Percentiles rank a stretch among this genome's conserved stretches.
Evolutionary conservation across 1,284 basidiomycete genomes (phyloP).

Genomic region (Rugosomyces carneus): DNA sequence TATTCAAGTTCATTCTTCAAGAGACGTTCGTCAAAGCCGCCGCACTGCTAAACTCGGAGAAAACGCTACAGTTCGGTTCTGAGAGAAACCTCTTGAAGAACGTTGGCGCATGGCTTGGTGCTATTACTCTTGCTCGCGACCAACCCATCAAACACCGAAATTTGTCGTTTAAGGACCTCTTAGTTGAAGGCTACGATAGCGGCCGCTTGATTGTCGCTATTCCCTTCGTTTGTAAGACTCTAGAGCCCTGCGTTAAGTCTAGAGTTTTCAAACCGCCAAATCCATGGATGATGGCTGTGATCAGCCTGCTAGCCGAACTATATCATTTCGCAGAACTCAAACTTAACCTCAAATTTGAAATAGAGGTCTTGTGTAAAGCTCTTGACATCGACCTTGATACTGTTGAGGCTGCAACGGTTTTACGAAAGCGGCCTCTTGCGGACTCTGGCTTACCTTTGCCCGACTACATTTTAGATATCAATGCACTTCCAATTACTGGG

Average conservation of each 20-base stretch:
- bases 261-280: conserved; percentile 94
- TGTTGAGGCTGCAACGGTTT: conserved; percentile 79
- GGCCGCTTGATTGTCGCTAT: conserved; percentile 92
- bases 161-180: conserved; percentile 92
- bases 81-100: conserved; percentile 92
- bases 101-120: conserved; percentile 92
- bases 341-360: conserved; percentile 97
- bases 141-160: conserved; percentile 92
- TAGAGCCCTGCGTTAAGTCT: conserved; percentile 87
- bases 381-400: conserved; percentile 85
- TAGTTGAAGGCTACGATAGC: conserved; percentile 93
- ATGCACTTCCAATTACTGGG: conserved; percentile 62
- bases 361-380: conserved; percentile 93
- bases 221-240: conserved; percentile 96
- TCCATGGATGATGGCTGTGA: conserved; percentile 96
- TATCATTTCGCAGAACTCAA: conserved; percentile 97
- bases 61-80: conserved; percentile 78
- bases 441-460: conserved; percentile 57
- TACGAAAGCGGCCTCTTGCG: conserved; percentile 63
- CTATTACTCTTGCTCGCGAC: conserved; percentile 88
- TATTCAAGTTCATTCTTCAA: conserved; percentile 80
- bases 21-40: conserved; percentile 91
- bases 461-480: conserved; percentile 68
- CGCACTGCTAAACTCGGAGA: conserved; percentile 86
- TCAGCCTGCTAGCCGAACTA: conserved; percentile 88